Percentiles rank a stretch among this genome's conserved stretches.
Conservation (phyloP, 768 basidiomycete genomes). For the Saitozyma podzolica region DNA sequence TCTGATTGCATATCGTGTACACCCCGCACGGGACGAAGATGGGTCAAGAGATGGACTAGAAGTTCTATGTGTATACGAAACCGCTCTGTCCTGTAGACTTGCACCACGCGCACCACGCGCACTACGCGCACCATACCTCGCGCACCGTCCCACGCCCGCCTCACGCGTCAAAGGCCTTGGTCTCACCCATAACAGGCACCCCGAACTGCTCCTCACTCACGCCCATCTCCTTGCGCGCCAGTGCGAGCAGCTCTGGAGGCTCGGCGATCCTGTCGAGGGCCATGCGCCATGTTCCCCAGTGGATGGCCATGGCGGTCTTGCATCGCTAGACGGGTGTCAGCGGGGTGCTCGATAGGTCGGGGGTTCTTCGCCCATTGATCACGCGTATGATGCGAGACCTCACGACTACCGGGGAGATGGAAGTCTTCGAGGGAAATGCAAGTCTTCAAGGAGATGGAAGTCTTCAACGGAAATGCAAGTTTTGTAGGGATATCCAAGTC, state of each 20-base stretch:
- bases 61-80: no score
- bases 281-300: constrained; percentile 60
- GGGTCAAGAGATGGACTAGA: no score
- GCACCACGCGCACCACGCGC: no score
- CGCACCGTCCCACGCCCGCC: background rate
- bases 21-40: no score
- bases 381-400: background rate
- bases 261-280: constrained; percentile 58
- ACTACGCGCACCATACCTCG: no score
- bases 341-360: background rate
- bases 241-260: constrained; percentile 61
- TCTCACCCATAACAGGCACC: constrained; percentile 66
- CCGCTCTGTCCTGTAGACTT: no score
- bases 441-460: no score
- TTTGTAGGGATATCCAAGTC: no score
- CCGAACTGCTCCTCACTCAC: constrained; percentile 62
- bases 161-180: constrained; percentile 43
- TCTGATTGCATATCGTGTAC: no score
- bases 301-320: constrained; percentile 66
- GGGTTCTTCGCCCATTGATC: background rate
- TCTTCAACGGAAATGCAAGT: no score
- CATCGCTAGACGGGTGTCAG: constrained; percentile 27
- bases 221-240: constrained; percentile 60
- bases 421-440: no score
- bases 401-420: no score